These are phyloP conservation scores for Dothiorella sarmentorum DNA, from an alignment of 2,329 filamentous ascomycete genomes.

Conservation along the genomic window DNA sequence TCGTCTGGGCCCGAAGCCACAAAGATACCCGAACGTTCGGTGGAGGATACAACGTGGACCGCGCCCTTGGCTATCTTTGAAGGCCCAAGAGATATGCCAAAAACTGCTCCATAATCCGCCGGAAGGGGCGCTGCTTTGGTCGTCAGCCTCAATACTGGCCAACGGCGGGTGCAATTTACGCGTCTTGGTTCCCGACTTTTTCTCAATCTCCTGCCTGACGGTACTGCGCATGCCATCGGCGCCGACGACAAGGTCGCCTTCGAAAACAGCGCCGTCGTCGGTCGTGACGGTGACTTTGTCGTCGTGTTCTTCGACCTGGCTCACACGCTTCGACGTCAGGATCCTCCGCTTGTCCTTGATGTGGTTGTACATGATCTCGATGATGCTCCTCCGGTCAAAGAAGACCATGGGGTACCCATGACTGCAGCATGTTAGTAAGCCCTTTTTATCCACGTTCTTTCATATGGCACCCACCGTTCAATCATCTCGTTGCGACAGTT, in stretches of 20 bases:
- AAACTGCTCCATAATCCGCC: not conserved
- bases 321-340: constrained; percentile 19
- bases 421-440: not conserved
- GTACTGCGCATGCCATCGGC: constrained; percentile 17
- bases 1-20: constrained; percentile 21
- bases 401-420: constrained; percentile 20
- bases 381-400: constrained; percentile 26
- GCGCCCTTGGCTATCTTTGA: not conserved
- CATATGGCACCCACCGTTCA: not conserved
- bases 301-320: not conserved
- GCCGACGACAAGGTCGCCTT: constrained; percentile 15
- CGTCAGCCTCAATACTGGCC: too few relatives aligned
- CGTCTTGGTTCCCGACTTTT: too few relatives aligned
- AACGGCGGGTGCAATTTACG: too few relatives aligned
- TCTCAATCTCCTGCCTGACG: not conserved
- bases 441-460: too few relatives aligned
- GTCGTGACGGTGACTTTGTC: not conserved
- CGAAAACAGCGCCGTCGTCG: constrained; percentile 6
- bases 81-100: not conserved
- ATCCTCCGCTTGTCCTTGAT: constrained; percentile 25
- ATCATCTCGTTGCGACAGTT: not conserved
- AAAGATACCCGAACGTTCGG: constrained; percentile 20
- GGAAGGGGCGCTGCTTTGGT: not conserved
- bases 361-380: constrained; percentile 26
- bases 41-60: constrained; percentile 11